Percentiles rank a stretch among this genome's conserved stretches.
Conservation (phyloP, 192 early-diverging fungal species). For the Rhizoclosmatium sp. region DNA sequence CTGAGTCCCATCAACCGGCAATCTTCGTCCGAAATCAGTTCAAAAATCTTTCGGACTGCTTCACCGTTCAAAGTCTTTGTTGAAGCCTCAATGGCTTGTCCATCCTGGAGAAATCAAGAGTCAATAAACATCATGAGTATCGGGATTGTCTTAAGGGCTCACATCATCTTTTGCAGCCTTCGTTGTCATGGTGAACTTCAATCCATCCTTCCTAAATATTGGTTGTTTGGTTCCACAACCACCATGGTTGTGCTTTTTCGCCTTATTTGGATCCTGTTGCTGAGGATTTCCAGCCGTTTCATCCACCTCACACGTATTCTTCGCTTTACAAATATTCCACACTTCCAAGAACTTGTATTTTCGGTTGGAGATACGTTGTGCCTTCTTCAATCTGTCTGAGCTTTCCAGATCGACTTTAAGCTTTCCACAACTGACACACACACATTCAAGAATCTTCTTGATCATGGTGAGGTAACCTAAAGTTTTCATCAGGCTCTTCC, state of each 20-base stretch:
- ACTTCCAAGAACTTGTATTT: slow-evolving; percentile 76
- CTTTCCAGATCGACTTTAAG: slow-evolving; percentile 81
- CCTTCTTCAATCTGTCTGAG: slow-evolving; percentile 56
- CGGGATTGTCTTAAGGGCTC: neutral
- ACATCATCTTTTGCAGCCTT: slow-evolving; percentile 45
- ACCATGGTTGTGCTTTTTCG: slow-evolving; percentile 71
- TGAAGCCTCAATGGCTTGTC: slow-evolving; percentile 43
- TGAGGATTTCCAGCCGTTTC: slow-evolving; percentile 61
- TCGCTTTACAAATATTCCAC: slow-evolving; percentile 86
- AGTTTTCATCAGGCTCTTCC: neutral
- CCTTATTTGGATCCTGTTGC: slow-evolving; percentile 43
- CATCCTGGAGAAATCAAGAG: slow-evolving; percentile 21
- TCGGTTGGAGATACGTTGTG: slow-evolving; percentile 44
- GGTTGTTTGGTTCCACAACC: slow-evolving; percentile 90
- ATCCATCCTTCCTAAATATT: slow-evolving; percentile 78
- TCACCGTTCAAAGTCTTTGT: slow-evolving; percentile 67
- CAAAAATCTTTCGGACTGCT: slow-evolving; percentile 83
- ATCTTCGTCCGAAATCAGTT: slow-evolving; percentile 88
- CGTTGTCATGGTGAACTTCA: slow-evolving; percentile 65
- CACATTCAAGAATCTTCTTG: slow-evolving; percentile 97
- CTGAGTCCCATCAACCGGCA: slow-evolving; percentile 85
- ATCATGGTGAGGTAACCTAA: slow-evolving; percentile 90
- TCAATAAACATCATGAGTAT: neutral
- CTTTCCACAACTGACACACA: slow-evolving; percentile 94
- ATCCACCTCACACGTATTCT: slow-evolving; percentile 81